These are phyloP conservation scores for Chimonanthus praecox DNA, from an alignment of 164 flowering plant genomes.

Conservation along the genomic window DNA sequence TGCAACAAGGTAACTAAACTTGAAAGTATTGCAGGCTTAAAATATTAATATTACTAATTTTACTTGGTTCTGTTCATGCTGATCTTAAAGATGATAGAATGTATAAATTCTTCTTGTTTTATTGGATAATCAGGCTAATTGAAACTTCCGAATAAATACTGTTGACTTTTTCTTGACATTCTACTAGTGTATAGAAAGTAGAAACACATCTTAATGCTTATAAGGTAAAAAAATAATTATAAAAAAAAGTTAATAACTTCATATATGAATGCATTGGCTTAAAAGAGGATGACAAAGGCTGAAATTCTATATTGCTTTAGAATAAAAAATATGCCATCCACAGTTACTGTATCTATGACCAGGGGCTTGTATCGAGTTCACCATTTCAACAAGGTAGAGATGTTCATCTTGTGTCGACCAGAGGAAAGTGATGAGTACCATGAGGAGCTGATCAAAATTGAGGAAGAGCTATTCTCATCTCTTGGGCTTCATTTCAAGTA, in stretches of 20 bases:
- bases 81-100: neutral
- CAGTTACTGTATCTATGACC: conserved; percentile 17
- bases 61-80: neutral
- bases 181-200: no score
- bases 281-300: neutral
- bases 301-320: neutral
- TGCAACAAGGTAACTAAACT: conserved; percentile 56
- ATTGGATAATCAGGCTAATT: neutral
- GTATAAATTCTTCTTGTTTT: neutral
- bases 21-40: neutral
- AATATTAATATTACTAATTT: no score
- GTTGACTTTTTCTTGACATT: neutral
- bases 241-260: no score
- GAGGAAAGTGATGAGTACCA: conserved; percentile 79
- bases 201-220: neutral
- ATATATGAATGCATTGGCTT: neutral
- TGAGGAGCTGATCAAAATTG: conserved; percentile 74
- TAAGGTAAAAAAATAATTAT: no score
- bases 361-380: conserved; percentile 99
- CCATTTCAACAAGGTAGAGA: conserved; percentile 96
- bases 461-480: conserved; percentile 77
- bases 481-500: conserved; percentile 89
- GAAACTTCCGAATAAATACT: no score
- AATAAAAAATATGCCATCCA: neutral
- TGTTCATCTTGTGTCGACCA: conserved; percentile 86